These are phyloP conservation scores for Fusarium sp. DNA, from an alignment of 2,329 filamentous ascomycete species.

Conservation along the genomic window DNA sequence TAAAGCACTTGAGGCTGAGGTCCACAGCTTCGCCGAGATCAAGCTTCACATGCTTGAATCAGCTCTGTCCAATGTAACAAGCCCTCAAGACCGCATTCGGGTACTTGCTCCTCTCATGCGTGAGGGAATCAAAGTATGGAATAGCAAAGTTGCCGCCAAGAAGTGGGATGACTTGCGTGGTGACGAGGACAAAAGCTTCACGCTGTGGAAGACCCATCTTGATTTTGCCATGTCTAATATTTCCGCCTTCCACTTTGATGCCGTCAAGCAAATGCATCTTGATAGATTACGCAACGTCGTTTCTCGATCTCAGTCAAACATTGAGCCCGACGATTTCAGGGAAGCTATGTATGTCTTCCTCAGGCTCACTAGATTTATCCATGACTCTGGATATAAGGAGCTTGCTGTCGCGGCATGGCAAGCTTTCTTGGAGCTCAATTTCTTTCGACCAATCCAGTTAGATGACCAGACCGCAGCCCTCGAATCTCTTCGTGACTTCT, in stretches of 20 bases:
- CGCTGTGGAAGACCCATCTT: slow-evolving; percentile 79
- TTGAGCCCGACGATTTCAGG: slow-evolving; percentile 14
- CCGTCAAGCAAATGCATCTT: slow-evolving; percentile 68
- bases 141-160: slow-evolving; percentile 65
- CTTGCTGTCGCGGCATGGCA: slow-evolving; percentile 86
- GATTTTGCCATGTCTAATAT: slow-evolving; percentile 78
- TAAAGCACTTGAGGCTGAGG: slow-evolving; percentile 67
- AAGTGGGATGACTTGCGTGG: slow-evolving; percentile 70
- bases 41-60: slow-evolving; percentile 84
- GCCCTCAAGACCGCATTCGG: slow-evolving; percentile 62
- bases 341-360: slow-evolving; percentile 75
- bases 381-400: slow-evolving; percentile 82
- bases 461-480: slow-evolving; percentile 42
- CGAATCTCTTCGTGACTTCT: slow-evolving; percentile 75
- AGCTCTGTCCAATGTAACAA: slow-evolving; percentile 69
- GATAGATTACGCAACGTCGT: slow-evolving; percentile 56
- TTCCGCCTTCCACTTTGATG: slow-evolving; percentile 74
- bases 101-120: slow-evolving; percentile 77
- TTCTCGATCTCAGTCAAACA: slow-evolving; percentile 6
- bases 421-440: slow-evolving; percentile 77
- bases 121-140: slow-evolving; percentile 82
- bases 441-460: slow-evolving; percentile 64
- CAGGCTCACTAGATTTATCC: slow-evolving; percentile 77
- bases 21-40: slow-evolving; percentile 78
- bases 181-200: slow-evolving; percentile 53